Conservation (phyloP, 2,329 filamentous ascomycete species). For the Blastomyces silverae region DNA sequence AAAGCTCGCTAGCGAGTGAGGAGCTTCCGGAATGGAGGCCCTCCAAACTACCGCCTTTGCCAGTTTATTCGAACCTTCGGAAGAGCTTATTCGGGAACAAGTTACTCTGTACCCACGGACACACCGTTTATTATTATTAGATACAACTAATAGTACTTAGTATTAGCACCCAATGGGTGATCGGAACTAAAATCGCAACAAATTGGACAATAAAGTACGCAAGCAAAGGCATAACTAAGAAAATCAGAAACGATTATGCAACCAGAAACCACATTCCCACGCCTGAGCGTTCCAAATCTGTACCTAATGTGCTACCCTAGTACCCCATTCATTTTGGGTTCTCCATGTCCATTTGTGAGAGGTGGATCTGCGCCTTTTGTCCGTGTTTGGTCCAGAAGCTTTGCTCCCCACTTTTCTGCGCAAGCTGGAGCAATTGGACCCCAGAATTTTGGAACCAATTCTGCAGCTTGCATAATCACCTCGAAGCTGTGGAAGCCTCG, state of each 20-base stretch:
- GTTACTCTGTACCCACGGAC: background rate
- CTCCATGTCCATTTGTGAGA: slow-evolving; percentile 11
- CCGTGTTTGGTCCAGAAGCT: slow-evolving; percentile 3
- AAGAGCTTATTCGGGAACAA: background rate
- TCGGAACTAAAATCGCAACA: background rate
- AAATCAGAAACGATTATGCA: slow-evolving; percentile 1
- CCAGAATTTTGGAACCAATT: slow-evolving; percentile 11
- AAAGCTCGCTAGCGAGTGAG: background rate
- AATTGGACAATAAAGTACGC: background rate
- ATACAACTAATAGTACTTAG: background rate
- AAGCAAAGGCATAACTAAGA: background rate
- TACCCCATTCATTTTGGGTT: slow-evolving; percentile 5
- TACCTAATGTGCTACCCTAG: slow-evolving; percentile 3
- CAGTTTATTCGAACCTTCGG: background rate
- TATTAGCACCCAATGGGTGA: background rate
- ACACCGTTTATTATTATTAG: background rate
- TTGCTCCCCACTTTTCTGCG: slow-evolving; percentile 11
- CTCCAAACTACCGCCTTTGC: background rate
- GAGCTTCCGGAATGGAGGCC: background rate
- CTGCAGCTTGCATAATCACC: slow-evolving; percentile 11
- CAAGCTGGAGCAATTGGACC: slow-evolving; percentile 8
- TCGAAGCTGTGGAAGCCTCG: slow-evolving; percentile 11
- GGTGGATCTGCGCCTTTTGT: slow-evolving; percentile 4
- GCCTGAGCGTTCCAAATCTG: background rate
- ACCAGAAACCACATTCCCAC: slow-evolving; percentile 1